Base-by-base conservation (phyloP, 345 rosid genomes). In the Limnanthes douglasii region DNA sequence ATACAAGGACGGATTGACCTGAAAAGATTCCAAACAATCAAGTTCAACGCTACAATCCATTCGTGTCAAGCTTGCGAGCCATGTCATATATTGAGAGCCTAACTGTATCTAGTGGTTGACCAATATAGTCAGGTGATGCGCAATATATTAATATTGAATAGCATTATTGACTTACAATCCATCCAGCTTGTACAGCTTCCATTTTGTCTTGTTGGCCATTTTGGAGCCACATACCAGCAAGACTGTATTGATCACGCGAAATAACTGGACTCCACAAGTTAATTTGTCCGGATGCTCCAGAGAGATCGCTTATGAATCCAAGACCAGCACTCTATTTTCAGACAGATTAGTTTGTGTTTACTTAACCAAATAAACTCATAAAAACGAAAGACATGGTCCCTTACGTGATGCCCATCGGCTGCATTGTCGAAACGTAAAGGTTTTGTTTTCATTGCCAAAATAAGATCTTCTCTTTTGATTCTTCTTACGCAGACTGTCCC, bases 121-220 rank as follows among this genome's bases (percentile, higher is more conserved):
- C n/a, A n/a, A n/a, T n/a, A n/a, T n/a, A n/a, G n/a, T n/a, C n/a
- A n/a, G n/a, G n/a, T n/a, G n/a, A n/a, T n/a, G n/a, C 7, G 24
- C 7, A 26, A 41, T 8, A 15, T 8, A 6, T 8, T 11, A 21
- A 5, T 15, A 1, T 8, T 23, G 5, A 33, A 4, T 6, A 10
- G 11, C 2, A 9, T 30, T 23, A 13, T 4, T 3, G 11, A 51
- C 57, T 34, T 17, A 47, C 60, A 36, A 41, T 35, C 57, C 50
- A 51, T 35, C 57, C 57, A 41, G 48, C 60, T 21, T 41, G 40
- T 46, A 54, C 41, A 34, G 38, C 46, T 22, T 39, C 13, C 23
- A 49, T 22, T 8, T 8, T 18, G 25, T 41, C 38, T n/a, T 15
- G 1, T 6, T 38, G 39, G 6, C 48, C 60, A 1, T 18, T 33